Conservation (phyloP, 2,329 filamentous ascomycete species). For the Lomentospora prolificans region DNA sequence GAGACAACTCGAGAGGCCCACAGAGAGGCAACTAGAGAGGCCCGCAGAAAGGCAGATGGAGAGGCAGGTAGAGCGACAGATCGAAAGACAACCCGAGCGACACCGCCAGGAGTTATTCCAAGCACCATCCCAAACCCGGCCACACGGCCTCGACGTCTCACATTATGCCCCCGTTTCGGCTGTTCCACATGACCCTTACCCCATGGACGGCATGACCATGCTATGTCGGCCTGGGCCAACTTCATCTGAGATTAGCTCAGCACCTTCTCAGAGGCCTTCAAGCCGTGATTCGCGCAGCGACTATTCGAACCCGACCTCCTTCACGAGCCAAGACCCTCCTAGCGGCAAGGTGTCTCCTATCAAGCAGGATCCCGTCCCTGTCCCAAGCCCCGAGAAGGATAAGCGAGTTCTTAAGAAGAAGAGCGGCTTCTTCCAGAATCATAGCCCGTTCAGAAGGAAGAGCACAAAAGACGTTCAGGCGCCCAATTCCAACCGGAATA, state of each 20-base stretch:
- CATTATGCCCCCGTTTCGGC: slow-evolving; percentile 54
- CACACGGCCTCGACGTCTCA: slow-evolving; percentile 26
- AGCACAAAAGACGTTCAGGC: slow-evolving; percentile 62
- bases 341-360: slow-evolving; percentile 65
- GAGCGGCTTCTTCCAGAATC: slow-evolving; percentile 87
- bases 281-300: slow-evolving; percentile 88
- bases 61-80: neutral
- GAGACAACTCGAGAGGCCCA: neutral
- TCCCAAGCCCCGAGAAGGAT: slow-evolving; percentile 53
- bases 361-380: slow-evolving; percentile 48
- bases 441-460: slow-evolving; percentile 86
- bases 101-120: slow-evolving; percentile 14
- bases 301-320: slow-evolving; percentile 78
- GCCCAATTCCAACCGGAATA: slow-evolving; percentile 40
- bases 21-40: neutral
- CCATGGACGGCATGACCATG: slow-evolving; percentile 94
- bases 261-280: slow-evolving; percentile 58
- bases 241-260: slow-evolving; percentile 40
- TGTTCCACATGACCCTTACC: slow-evolving; percentile 87
- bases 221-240: slow-evolving; percentile 68
- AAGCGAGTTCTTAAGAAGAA: slow-evolving; percentile 60
- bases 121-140: slow-evolving; percentile 4
- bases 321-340: slow-evolving; percentile 73
- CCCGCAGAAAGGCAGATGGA: neutral
- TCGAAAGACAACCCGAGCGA: slow-evolving; percentile 1